phyloP scores from a whole-genome alignment of 306 rosid species.

The Lotus japonicus region DNA sequence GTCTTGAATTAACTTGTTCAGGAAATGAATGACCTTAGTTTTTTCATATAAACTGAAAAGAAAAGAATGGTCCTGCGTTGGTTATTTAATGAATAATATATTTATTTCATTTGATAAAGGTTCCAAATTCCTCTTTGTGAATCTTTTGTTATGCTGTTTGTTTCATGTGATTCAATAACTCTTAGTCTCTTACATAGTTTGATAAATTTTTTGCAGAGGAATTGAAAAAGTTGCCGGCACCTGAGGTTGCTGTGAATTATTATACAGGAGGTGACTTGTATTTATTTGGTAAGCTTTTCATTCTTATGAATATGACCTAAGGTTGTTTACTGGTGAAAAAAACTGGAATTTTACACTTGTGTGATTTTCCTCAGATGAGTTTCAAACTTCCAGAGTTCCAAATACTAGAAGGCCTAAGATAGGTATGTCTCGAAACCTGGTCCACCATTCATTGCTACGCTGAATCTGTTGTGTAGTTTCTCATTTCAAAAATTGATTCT shows the following conservation, averaged over 20 bases:
- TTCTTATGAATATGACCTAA: neutral
- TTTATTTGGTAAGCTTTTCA: conserved; percentile 66
- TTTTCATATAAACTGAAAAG: neutral
- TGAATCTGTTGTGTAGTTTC: neutral
- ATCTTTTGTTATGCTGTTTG: neutral
- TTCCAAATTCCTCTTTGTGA: conserved; percentile 6
- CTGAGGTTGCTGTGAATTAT: conserved; percentile 91
- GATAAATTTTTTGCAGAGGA: conserved; percentile 44
- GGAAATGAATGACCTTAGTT: neutral
- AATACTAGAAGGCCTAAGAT: conserved; percentile 88
- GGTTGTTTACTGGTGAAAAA: neutral
- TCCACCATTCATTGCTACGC: neutral
- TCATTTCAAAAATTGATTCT: no score
- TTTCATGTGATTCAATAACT: neutral
- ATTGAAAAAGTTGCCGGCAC: conserved; percentile 75
- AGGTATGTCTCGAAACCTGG: conserved; percentile 40
- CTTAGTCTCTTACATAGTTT: conserved; percentile 20
- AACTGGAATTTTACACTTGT: conserved; percentile 24
- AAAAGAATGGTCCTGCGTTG: conserved; percentile 5
- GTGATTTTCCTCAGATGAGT: conserved; percentile 62
- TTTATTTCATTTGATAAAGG: neutral
- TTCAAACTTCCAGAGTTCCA: conserved; percentile 87
- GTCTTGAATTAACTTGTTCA: neutral
- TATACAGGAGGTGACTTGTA: conserved; percentile 84
- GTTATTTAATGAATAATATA: neutral